These are phyloP conservation scores for Purshia tridentata DNA, from an alignment of 306 rosid genomes.

Conservation along the genomic window DNA sequence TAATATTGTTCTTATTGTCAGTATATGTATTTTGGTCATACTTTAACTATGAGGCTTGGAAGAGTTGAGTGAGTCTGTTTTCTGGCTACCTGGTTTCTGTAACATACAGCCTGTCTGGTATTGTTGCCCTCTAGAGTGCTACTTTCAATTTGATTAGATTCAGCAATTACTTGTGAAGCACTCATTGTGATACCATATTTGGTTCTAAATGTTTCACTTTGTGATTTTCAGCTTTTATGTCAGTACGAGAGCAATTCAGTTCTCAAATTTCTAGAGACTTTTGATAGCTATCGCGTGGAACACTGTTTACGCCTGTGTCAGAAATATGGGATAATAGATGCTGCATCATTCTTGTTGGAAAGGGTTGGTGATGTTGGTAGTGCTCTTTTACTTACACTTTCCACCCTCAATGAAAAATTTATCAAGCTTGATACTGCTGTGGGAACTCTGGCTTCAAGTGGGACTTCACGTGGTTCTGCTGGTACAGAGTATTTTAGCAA, in stretches of 20 bases:
- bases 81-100: constrained; percentile 5
- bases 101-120: background rate
- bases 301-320: constrained; percentile 88
- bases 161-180: constrained; percentile 9
- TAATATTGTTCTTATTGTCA: constrained; percentile 20
- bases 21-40: background rate
- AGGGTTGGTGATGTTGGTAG: constrained; percentile 94
- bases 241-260: constrained; percentile 81
- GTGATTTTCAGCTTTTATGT: constrained; percentile 70
- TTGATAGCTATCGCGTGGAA: constrained; percentile 92
- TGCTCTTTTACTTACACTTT: constrained; percentile 86
- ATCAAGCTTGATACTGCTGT: constrained; percentile 75
- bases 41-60: background rate
- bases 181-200: constrained; percentile 5
- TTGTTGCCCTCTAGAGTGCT: constrained; percentile 9
- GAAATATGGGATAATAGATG: constrained; percentile 78
- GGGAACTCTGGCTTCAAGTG: constrained; percentile 47
- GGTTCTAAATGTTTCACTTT: constrained; percentile 14
- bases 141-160: background rate
- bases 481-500: constrained; percentile 36
- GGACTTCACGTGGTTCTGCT: constrained; percentile 43
- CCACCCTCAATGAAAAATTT: constrained; percentile 72
- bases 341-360: constrained; percentile 89
- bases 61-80: background rate
- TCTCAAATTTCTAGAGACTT: constrained; percentile 88